Conservation (phyloP, 176 grass and related monocot genomes). For the Carex cristatella region DNA sequence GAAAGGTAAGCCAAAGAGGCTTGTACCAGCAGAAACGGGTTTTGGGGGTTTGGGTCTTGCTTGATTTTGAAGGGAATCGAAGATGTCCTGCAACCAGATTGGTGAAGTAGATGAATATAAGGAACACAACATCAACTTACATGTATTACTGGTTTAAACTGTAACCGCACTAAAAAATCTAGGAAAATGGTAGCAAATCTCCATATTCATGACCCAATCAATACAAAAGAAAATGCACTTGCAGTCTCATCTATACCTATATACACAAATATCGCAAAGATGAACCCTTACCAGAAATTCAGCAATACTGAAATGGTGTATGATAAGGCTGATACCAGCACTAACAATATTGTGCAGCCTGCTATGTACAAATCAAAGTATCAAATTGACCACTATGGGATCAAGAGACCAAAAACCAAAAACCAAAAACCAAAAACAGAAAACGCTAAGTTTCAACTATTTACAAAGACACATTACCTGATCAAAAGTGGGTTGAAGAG, state of each 20-base stretch:
- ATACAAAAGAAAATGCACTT: not conserved
- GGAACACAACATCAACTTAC: not conserved
- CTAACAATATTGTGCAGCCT: not conserved
- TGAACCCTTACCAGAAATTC: not conserved
- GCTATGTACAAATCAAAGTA: not conserved
- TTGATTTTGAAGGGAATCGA: not conserved
- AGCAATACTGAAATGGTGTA: not conserved
- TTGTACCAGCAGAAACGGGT: not conserved
- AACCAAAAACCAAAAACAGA: not conserved
- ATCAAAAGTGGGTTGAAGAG: conserved; percentile 8
- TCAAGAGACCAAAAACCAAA: not conserved
- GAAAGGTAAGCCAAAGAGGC: conserved; percentile 2
- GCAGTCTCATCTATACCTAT: not conserved
- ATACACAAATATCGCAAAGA: not conserved
- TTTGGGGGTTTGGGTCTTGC: not conserved
- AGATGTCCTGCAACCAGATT: conserved; percentile 12
- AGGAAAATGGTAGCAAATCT: not conserved
- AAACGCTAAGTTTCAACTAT: not conserved
- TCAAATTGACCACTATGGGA: not conserved
- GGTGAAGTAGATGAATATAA: not conserved
- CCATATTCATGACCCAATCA: not conserved
- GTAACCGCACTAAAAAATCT: not conserved
- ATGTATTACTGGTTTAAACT: not conserved
- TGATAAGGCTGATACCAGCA: not conserved
- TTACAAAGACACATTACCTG: conserved; percentile 7